Base-by-base conservation (phyloP, 768 basidiomycete genomes). In the Phylloporus sp. region DNA sequence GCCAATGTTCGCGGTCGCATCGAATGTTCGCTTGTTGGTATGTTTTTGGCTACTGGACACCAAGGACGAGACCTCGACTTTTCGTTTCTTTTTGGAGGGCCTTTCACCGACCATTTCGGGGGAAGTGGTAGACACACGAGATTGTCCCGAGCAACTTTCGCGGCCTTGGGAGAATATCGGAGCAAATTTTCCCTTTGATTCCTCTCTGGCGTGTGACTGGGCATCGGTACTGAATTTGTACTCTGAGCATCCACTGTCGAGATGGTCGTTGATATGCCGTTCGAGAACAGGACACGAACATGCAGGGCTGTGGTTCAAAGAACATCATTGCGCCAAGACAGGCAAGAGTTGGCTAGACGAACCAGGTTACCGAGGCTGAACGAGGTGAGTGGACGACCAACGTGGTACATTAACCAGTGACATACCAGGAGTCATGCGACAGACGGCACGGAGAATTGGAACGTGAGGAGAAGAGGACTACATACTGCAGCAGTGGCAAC, bases 221-320 rank as follows among this genome's bases (percentile, higher is more conserved):
- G 2, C 5, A 36, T 9, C 38, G 4, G 32, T 26, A 17, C 14
- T 43, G 35, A 28, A 36, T 35, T 46, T 55, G 45, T 57, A 48
- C 34, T 64, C 50, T n/a, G 52, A 51, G 42, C 79, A 79, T 33
- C 61, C 61, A 31, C 65, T 72, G 53, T 82, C 80, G 15, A 82
- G 61, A 43, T 82, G 80, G 27, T 52, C 52, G 57, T 81, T 81
- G 46, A 82, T 80, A 46, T 59, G 48, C 34, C 51, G 52, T 36
- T 71, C 67, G 20, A 63, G 50, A 18, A 81, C 76, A 11, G 61
- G 49, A 37, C 60, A 63, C 6, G 68, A 70, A 56, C 79, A 81
- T 37, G 77, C 69, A 11, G 79, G 79, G 44, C 79, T 80, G 46
- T 41, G 20, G 22, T 6, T n/a, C 9, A 18, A 39, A 14, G 33